Evolutionary conservation across 306 rosid species (phyloP).

Genomic region (Comarum palustre): DNA sequence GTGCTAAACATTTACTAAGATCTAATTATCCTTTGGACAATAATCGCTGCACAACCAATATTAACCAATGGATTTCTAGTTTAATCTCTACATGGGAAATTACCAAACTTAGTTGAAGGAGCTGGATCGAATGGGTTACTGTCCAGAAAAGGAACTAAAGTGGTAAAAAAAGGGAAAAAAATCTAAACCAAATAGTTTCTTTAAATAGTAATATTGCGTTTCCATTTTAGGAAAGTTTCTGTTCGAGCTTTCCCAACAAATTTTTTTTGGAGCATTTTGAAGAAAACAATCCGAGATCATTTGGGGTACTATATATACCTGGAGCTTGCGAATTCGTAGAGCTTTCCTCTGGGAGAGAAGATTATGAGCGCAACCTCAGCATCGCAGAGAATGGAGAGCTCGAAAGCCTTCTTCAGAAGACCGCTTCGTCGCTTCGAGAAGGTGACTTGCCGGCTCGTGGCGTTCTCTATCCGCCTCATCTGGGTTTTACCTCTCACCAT

Average conservation of each 20-base stretch:
- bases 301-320: conserved; percentile 24
- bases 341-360: conserved; percentile 52
- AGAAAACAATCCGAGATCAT: background rate
- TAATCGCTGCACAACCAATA: background rate
- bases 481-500: conserved; percentile 96
- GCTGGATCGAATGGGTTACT: background rate
- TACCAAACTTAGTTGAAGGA: background rate
- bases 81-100: background rate
- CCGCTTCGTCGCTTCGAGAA: conserved; percentile 83
- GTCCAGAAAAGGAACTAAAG: background rate
- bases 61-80: background rate
- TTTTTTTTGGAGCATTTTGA: background rate
- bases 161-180: background rate
- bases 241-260: background rate
- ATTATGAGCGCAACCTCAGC: conserved; percentile 49
- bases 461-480: conserved; percentile 77
- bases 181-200: background rate
- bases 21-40: too few relatives aligned
- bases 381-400: conserved; percentile 82
- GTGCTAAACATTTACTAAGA: too few relatives aligned
- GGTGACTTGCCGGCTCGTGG: conserved; percentile 89
- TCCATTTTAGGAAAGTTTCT: background rate
- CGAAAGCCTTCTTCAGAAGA: conserved; percentile 81
- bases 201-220: background rate
- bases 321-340: conserved; percentile 51